Base-by-base conservation (phyloP, 176 grass and related monocot species). In the Saccharum officinarum region DNA sequence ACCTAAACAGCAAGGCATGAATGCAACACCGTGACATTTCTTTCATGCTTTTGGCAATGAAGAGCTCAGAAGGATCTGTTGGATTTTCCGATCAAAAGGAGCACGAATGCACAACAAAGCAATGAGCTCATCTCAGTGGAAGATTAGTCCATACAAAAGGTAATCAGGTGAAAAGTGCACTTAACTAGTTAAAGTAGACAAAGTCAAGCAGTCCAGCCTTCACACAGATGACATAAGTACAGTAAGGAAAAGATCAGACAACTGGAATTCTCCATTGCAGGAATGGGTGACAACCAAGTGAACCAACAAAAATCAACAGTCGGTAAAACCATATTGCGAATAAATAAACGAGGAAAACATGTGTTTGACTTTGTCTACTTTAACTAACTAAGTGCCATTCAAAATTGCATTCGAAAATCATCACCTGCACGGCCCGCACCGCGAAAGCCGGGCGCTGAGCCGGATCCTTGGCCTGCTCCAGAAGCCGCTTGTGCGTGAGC, bases 401-500 rank as follows among this genome's bases (percentile, higher is more conserved):
- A 34, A 50, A 79, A 83, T 75, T 75, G 37, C 80, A 12, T 68
- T 61, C 46, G 37, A 6, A 38, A 49, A 84, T 55, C 0, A 64
- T 88, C 90, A 94, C 94, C 89, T 88, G 89, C 38, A 97, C 87
- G 22, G 86, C 72, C 66, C 83, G 86, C 13, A 97, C 89, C 9
- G 77, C 73, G 34, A 94, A 94, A 23, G 92, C 89, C 10, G 80
- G 92, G n/a, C 72, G 75, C 73, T 76, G 90, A 38, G 50, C 73
- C 36, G 87, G 78, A 78, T 91, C 92, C 67, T 22, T 83, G 13
- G 91, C 94, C 82, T 87, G 86, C 89, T 84, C 87, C 6, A 92
- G 75, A 36, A 92, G 87, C 16, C 87, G 69, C 84, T 72, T 89
- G 36, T 92, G 91, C 80, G 84, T 92, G 28, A 96, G 78, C 87